phyloP scores from a whole-genome alignment of 2,329 filamentous ascomycete species.

The Colletotrichum camelliae region DNA sequence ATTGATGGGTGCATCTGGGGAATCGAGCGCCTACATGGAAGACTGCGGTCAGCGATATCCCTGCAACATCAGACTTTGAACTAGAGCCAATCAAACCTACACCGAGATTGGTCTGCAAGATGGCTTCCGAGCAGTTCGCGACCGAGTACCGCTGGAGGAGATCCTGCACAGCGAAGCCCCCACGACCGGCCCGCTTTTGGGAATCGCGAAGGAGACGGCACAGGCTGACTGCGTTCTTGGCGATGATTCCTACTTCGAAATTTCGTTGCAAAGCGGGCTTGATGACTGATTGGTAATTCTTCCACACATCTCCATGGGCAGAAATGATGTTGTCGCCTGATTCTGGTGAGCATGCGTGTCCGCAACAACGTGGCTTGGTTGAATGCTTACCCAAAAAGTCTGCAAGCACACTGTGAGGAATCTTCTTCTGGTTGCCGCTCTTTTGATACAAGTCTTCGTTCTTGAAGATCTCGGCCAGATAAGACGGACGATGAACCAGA shows the following conservation, averaged over 20 bases:
- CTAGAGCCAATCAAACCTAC: slow-evolving; percentile 20
- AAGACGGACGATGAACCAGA: slow-evolving; percentile 47
- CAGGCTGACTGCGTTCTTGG: slow-evolving; percentile 28
- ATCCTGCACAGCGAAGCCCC: slow-evolving; percentile 32
- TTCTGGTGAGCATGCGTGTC: not conserved
- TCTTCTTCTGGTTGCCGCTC: slow-evolving; percentile 46
- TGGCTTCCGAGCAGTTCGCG: slow-evolving; percentile 37
- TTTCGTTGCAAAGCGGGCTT: slow-evolving; percentile 38
- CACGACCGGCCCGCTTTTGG: slow-evolving; percentile 24
- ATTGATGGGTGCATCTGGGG: slow-evolving; percentile 25
- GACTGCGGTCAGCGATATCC: not conserved
- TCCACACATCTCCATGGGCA: slow-evolving; percentile 40
- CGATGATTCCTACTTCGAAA: slow-evolving; percentile 27
- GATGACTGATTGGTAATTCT: slow-evolving; percentile 36
- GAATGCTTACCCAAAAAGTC: slow-evolving; percentile 28
- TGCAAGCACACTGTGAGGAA: slow-evolving; percentile 42
- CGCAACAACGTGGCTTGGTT: not conserved
- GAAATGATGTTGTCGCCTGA: slow-evolving; percentile 45
- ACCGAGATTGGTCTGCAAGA: slow-evolving; percentile 30
- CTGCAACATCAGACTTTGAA: not conserved
- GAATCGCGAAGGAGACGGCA: slow-evolving; percentile 32
- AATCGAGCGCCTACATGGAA: slow-evolving; percentile 28
- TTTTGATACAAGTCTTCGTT: slow-evolving; percentile 38
- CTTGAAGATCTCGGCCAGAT: slow-evolving; percentile 43
- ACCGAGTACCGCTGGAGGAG: slow-evolving; percentile 40